A percentile compares a stretch with the other conserved stretches of the same genome.
These are phyloP conservation scores for Coemansia sp. DNA, from an alignment of 192 early-diverging fungal species.

Conservation along the genomic window DNA sequence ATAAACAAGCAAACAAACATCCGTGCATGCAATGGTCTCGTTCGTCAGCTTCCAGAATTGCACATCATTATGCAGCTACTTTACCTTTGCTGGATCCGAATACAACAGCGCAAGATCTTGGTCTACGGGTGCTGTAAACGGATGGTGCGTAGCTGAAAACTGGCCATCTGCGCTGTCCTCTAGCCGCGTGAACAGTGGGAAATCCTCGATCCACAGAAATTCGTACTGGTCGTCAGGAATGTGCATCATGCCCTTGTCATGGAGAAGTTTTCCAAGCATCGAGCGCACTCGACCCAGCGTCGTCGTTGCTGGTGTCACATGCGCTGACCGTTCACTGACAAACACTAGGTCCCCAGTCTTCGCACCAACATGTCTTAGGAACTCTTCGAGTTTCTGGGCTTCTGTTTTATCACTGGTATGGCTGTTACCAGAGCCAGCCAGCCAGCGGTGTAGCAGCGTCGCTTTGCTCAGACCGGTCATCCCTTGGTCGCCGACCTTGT, in stretches of 20 bases:
- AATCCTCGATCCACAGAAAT: conserved; percentile 87
- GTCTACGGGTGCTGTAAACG: conserved; percentile 80
- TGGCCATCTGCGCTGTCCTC: conserved; percentile 47
- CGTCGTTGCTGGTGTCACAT: conserved; percentile 56
- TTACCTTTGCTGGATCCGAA: conserved; percentile 62
- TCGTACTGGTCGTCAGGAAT: conserved; percentile 57
- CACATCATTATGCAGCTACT: neutral
- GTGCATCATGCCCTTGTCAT: conserved; percentile 52
- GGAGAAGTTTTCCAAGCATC: conserved; percentile 54
- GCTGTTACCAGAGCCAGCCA: neutral
- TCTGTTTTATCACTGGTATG: neutral
- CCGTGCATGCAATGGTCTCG: neutral
- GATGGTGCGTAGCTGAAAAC: conserved; percentile 81
- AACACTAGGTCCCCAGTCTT: conserved; percentile 39
- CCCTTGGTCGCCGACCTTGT: conserved; percentile 32
- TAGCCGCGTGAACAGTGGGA: conserved; percentile 82
- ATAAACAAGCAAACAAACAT: neutral
- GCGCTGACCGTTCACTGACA: conserved; percentile 41
- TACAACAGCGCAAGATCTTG: conserved; percentile 68
- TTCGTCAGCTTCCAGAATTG: neutral
- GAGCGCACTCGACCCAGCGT: conserved; percentile 63
- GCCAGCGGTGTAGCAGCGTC: conserved; percentile 40
- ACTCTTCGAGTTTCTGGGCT: neutral
- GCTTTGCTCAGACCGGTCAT: conserved; percentile 27
- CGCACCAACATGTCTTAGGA: conserved; percentile 14